Conservation (phyloP, 805 yeast species). For the Teunomyces pallodes region DNA sequence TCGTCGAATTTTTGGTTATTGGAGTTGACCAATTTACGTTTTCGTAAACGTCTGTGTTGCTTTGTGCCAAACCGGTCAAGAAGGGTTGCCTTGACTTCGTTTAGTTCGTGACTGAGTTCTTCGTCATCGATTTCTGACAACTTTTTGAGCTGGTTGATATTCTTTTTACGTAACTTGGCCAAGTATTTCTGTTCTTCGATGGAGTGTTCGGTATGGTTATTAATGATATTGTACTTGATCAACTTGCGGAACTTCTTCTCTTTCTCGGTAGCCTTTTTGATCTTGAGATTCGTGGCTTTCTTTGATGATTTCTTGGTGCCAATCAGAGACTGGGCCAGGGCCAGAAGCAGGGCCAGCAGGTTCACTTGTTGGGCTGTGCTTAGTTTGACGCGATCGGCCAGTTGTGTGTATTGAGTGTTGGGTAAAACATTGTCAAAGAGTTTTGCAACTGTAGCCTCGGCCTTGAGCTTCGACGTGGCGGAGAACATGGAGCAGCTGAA, state of each 20-base stretch:
- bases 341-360: conserved; percentile 6
- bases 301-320: conserved; percentile 4
- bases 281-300: conserved; percentile 11
- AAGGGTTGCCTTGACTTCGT: conserved; percentile 26
- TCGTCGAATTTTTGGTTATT: conserved; percentile 15
- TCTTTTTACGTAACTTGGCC: conserved; percentile 36
- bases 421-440: conserved; percentile 24
- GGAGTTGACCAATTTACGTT: conserved; percentile 14
- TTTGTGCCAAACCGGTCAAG: conserved; percentile 14
- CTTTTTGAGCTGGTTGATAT: conserved; percentile 28
- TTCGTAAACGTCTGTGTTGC: conserved; percentile 22
- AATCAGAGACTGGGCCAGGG: too few species aligned
- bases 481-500: not conserved
- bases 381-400: conserved; percentile 3
- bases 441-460: conserved; percentile 23
- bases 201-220: conserved; percentile 25
- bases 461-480: conserved; percentile 17
- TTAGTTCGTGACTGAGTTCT: conserved; percentile 28
- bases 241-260: conserved; percentile 33
- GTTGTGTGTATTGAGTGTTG: conserved; percentile 6
- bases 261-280: conserved; percentile 25
- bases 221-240: conserved; percentile 39
- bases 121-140: conserved; percentile 31
- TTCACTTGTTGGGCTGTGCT: conserved; percentile 13
- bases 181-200: conserved; percentile 38